Evolutionary conservation across 1,284 basidiomycete genomes (phyloP), one percentile per base, ranked within the genome.

Genomic region (Ceratobasidium sp.): DNA sequence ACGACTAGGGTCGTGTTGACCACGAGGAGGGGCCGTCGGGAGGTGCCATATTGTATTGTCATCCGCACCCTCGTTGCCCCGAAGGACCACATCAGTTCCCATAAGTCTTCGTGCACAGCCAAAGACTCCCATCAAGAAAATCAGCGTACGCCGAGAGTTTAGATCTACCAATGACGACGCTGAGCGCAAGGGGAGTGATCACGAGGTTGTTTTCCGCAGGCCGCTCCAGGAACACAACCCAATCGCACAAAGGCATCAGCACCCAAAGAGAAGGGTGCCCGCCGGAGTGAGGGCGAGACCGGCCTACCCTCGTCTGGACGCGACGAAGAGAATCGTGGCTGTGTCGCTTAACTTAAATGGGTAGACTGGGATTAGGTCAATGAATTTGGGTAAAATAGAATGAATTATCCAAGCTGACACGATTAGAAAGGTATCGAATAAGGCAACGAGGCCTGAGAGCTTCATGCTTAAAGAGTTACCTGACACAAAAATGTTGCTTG

Each of bases 141-240:
- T 71, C 69, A 71, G 69, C 35, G 21, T 71, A 44, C 69, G 69
- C 69, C 57, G 16, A 28, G 32, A 52, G 26, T 11, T 49, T 28
- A 59, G 46, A 71, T 61, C 69, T 41, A 41, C 69, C 69, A 71
- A 71, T 71, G 69, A 71, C 69, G 69, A 61, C 50, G 38, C 57
- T 52, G 69, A 30, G 46, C 52, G n/a, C 69, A 7, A 61, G 57
- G 69, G 69, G 46, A 71, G 54, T 14, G 57, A 61, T 71, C 69
- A 61, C 32, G 57, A 26, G 55, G 21, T 41, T 43, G 47, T 41
- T 26, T 49, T 16, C 41, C 28, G 26, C 43, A 61, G 58, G 28
- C 41, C n/a, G 26, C 9, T 26, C 57, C 58, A 61, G 35, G 35
- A 30, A 62, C 43, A 43, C 35, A 11, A 38, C 35, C 35, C 35